These are phyloP conservation scores for Escovopsis weberi DNA, from an alignment of 2,329 filamentous ascomycete genomes.

Conservation along the genomic window DNA sequence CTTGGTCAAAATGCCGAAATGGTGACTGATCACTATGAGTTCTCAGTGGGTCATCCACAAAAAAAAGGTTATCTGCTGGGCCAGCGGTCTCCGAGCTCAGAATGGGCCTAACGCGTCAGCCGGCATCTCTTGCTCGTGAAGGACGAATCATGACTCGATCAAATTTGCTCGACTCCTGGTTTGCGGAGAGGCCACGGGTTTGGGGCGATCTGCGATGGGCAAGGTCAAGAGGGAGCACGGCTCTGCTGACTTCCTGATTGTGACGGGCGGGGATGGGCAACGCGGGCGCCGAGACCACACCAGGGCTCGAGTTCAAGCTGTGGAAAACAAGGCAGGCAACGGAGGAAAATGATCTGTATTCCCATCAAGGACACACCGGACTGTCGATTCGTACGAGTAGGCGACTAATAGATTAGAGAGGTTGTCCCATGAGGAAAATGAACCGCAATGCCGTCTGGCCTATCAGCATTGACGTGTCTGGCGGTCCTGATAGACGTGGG, in stretches of 20 bases:
- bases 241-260: constrained; percentile 1
- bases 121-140: too few relatives aligned
- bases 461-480: constrained; percentile 18
- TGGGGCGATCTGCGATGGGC: not conserved
- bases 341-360: not conserved
- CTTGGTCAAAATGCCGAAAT: too few relatives aligned
- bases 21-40: too few relatives aligned
- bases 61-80: not conserved
- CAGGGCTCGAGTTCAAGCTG: constrained; percentile 1
- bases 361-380: not conserved
- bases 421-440: constrained; percentile 5
- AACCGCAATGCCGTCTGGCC: constrained; percentile 13
- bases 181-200: not conserved
- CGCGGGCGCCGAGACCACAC: constrained; percentile 1
- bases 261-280: constrained; percentile 5
- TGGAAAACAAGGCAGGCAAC: not conserved
- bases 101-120: too few relatives aligned
- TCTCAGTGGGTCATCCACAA: not conserved
- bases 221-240: not conserved
- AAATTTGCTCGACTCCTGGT: constrained; percentile 1
- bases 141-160: not conserved
- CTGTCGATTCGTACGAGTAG: not conserved
- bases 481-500: constrained; percentile 14
- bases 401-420: not conserved
- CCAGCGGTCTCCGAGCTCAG: not conserved